Evolutionary conservation across 2,329 filamentous ascomycete genomes (phyloP).

Genomic region (Claviceps digitariae): DNA sequence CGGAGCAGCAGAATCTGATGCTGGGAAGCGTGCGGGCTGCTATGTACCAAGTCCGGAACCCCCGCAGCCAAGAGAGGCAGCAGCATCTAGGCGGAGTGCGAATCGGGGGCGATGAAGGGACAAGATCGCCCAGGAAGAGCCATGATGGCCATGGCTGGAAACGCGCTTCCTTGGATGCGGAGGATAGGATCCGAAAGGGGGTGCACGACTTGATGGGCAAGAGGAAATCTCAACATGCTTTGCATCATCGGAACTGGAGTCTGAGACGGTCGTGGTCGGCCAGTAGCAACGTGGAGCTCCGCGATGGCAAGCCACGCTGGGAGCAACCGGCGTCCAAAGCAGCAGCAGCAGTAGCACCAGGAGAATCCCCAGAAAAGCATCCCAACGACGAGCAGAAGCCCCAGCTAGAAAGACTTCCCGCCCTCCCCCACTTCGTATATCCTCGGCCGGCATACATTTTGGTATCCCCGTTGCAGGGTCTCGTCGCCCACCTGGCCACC

Average conservation of each 20-base stretch:
- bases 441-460: slow-evolving; percentile 44
- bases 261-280: background rate
- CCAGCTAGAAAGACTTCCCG: slow-evolving; percentile 15
- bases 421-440: slow-evolving; percentile 19
- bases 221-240: slow-evolving; percentile 16
- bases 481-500: slow-evolving; percentile 48
- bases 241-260: background rate
- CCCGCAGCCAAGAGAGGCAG: slow-evolving; percentile 11
- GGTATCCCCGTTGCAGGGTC: slow-evolving; percentile 52
- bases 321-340: background rate
- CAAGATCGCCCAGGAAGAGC: slow-evolving; percentile 22
- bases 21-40: slow-evolving; percentile 23
- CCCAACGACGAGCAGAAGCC: background rate
- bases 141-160: slow-evolving; percentile 20
- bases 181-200: slow-evolving; percentile 33
- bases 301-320: no score
- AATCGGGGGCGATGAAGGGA: slow-evolving; percentile 36
- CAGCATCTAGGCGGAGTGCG: slow-evolving; percentile 26
- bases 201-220: slow-evolving; percentile 34
- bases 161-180: slow-evolving; percentile 29
- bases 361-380: background rate
- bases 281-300: background rate
- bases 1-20: slow-evolving; percentile 44
- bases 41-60: slow-evolving; percentile 14
- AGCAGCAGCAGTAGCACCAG: background rate